Conservation (phyloP, 495 filamentous ascomycete species). For the Aspergillus asperescens region DNA sequence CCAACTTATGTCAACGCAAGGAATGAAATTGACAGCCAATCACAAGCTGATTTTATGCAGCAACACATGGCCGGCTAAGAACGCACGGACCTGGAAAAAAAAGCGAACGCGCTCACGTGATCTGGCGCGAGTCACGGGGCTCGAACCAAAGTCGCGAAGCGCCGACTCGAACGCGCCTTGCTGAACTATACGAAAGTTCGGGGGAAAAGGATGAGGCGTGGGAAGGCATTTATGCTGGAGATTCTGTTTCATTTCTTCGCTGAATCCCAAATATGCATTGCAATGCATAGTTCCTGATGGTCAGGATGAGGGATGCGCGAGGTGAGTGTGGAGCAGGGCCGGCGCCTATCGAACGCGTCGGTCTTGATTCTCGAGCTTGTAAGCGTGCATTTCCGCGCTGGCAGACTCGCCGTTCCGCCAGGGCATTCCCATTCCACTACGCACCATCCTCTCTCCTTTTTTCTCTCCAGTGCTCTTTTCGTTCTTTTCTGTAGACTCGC, state of each 20-base stretch:
- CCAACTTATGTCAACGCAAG: background rate
- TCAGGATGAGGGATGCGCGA: slow-evolving; percentile 19
- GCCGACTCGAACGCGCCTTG: slow-evolving; percentile 20
- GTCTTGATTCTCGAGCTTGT: slow-evolving; percentile 34
- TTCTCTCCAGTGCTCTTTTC: slow-evolving; percentile 26
- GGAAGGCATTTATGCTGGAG: background rate
- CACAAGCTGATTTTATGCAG: slow-evolving; percentile 10
- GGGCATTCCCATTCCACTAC: slow-evolving; percentile 34
- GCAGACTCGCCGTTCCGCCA: slow-evolving; percentile 33
- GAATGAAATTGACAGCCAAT: slow-evolving; percentile 8
- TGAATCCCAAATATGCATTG: slow-evolving; percentile 2
- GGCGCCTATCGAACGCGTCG: slow-evolving; percentile 48
- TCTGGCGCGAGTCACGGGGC: slow-evolving; percentile 21
- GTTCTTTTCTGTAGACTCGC: slow-evolving; percentile 18
- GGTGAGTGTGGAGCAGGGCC: slow-evolving; percentile 34
- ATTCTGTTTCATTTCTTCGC: background rate
- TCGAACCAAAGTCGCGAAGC: slow-evolving; percentile 21
- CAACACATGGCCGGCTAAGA: slow-evolving; percentile 16
- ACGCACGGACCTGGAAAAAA: slow-evolving; percentile 11
- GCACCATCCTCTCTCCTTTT: slow-evolving; percentile 35
- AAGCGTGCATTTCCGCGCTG: slow-evolving; percentile 45
- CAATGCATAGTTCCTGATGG: slow-evolving; percentile 17
- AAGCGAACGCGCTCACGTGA: slow-evolving; percentile 13
- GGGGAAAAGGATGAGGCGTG: background rate
- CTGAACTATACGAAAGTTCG: background rate